Evolutionary conservation across 2,329 filamentous ascomycete species (phyloP), one percentile per base, ranked within the genome.

Genomic region (Parascedosporium putredinis): DNA sequence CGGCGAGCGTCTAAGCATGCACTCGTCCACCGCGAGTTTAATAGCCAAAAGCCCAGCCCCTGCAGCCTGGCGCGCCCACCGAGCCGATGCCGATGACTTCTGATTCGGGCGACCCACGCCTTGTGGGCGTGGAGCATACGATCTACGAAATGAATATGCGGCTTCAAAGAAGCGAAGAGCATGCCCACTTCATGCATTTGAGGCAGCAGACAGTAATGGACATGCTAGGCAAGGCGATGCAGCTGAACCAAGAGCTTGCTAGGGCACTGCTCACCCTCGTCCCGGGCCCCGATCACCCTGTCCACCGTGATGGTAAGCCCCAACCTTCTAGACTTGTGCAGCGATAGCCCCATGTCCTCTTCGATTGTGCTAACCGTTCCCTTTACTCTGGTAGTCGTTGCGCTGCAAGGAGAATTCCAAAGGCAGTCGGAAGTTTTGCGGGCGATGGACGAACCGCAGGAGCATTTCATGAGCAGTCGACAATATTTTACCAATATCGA

Each of bases 1-100:
- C 84, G 93, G 54, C 81, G 93, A 53, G 91, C 93, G 16, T 97
- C 91, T 31, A 79, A 93, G 54, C 93, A 97, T 68, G 85, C 91
- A 22, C 75, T 97, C 50, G 94, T 96, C 22, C 89, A 97, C 62
- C 81, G 91, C 57, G 93, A 97, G 12, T 95, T 93, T 67, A 85
- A 83, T 55, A 87, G 88, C 22, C 88, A 93, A 58, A 55, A 55
- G 22, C 44, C 45, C 16, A 52, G 52, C 20, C 40, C 48, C 23
- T 45, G 29, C 31, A 49, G 20, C 84, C 88, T 8, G 87, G 87
- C 12, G 88, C 87, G n/a, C 86, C 90, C 1, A 81, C 86, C 22
- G 89, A 95, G 61, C 78, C 87, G 8, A 84, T 89, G 66, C 75
- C 76, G n/a, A 65, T 75, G 23, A 72, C 78, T 14, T 80, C 81